phyloP scores from a whole-genome alignment of 176 grass and related monocot genomes.

The Avena sativa region DNA sequence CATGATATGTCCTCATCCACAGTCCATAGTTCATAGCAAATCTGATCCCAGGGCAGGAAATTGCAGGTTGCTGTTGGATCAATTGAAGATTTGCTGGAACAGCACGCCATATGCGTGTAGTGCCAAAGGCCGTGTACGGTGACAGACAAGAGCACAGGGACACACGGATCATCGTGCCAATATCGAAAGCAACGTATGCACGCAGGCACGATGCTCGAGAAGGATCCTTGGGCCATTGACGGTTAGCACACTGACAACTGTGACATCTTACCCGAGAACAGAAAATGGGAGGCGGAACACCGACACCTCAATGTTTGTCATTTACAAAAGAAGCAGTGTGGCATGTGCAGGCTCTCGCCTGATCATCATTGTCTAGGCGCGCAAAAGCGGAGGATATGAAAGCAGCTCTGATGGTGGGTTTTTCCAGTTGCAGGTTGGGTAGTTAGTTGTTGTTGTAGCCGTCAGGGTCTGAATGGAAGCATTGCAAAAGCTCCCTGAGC shows the following conservation, averaged over 20 bases:
- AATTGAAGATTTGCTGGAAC: constrained; percentile 42
- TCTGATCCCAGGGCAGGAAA: constrained; percentile 22
- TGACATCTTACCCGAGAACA: constrained; percentile 48
- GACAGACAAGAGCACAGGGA: constrained; percentile 14
- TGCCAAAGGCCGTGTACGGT: background rate
- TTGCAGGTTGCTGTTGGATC: constrained; percentile 41
- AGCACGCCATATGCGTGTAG: background rate
- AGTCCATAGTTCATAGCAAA: constrained; percentile 34
- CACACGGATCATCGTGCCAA: constrained; percentile 36
- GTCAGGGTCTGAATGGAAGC: constrained; percentile 46
- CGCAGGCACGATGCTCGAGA: constrained; percentile 13
- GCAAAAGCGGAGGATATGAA: constrained; percentile 4
- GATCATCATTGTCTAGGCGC: background rate
- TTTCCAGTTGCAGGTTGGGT: constrained; percentile 41
- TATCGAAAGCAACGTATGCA: constrained; percentile 46
- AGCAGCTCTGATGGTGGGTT: background rate
- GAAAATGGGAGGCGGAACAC: constrained; percentile 25
- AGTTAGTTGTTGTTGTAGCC: constrained; percentile 38
- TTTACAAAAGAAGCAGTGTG: constrained; percentile 11
- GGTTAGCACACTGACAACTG: constrained; percentile 34
- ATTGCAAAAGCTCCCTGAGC: constrained; percentile 36
- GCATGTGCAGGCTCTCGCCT: constrained; percentile 34
- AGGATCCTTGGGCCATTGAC: constrained; percentile 7
- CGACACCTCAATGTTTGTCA: background rate
- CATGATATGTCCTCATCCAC: constrained; percentile 12